Evolutionary conservation across 2,329 filamentous ascomycete genomes (phyloP).

Genomic region (Penicillium italicum): DNA sequence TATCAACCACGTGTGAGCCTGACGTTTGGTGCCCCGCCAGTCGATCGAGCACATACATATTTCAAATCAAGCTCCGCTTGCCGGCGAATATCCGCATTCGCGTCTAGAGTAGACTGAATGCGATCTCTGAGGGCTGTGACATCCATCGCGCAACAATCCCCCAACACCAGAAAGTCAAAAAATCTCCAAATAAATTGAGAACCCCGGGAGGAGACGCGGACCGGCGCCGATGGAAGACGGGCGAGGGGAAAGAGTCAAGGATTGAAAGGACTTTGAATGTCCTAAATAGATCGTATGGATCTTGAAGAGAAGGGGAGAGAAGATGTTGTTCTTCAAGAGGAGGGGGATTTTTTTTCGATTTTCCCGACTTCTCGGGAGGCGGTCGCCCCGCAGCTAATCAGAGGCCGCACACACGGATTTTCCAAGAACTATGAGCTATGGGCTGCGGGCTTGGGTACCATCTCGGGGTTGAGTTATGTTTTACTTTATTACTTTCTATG

Average conservation of each 20-base stretch:
- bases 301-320: constrained; percentile 15
- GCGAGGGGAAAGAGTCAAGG: neutral
- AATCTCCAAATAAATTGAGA: constrained; percentile 22
- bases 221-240: constrained; percentile 17
- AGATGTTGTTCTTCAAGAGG: constrained; percentile 18
- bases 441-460: neutral
- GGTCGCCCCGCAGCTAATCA: constrained; percentile 31
- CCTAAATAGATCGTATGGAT: constrained; percentile 15
- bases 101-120: constrained; percentile 61
- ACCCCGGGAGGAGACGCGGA: constrained; percentile 20
- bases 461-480: neutral
- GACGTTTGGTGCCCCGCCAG: constrained; percentile 12
- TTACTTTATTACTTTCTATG: neutral
- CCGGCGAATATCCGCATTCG: constrained; percentile 59
- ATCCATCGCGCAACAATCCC: constrained; percentile 52
- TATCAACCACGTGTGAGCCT: constrained; percentile 18
- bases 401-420: constrained; percentile 26
- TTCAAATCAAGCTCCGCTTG: constrained; percentile 64
- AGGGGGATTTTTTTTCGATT: constrained; percentile 24
- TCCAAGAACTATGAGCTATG: neutral
- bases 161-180: constrained; percentile 31
- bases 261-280: constrained; percentile 13
- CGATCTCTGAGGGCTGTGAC: constrained; percentile 59
- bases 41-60: constrained; percentile 50
- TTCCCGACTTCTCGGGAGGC: constrained; percentile 17